A percentile compares a stretch with the other conserved stretches of the same genome.
Evolutionary conservation across 352 stramenopile genomes (phyloP).

Genomic region (Pythium chondricola): DNA sequence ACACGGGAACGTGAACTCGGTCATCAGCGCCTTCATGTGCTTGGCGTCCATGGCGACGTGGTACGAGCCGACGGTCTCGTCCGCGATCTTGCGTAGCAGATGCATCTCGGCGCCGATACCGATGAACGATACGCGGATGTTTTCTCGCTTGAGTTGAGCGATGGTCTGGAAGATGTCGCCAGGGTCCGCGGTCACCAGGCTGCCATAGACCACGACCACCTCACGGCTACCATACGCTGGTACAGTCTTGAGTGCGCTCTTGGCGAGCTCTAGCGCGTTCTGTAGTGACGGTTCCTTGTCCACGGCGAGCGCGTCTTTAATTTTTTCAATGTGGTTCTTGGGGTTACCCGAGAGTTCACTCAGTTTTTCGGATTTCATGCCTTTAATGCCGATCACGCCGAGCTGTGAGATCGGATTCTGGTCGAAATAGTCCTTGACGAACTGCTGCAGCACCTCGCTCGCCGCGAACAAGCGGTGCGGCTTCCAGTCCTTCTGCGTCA

Average conservation of each 20-base stretch:
- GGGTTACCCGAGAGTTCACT: slow-evolving; percentile 88
- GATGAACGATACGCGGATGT: slow-evolving; percentile 92
- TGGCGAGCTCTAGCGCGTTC: slow-evolving; percentile 88
- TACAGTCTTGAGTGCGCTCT: slow-evolving; percentile 88
- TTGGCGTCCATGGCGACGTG: slow-evolving; percentile 90
- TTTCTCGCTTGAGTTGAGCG: slow-evolving; percentile 82
- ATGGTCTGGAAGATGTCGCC: slow-evolving; percentile 94
- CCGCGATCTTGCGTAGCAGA: slow-evolving; percentile 69
- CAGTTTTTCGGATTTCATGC: slow-evolving; percentile 87
- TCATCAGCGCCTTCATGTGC: slow-evolving; percentile 92
- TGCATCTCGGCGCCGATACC: slow-evolving; percentile 94
- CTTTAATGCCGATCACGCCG: slow-evolving; percentile 86
- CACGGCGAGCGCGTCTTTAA: slow-evolving; percentile 55
- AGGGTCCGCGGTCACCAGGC: slow-evolving; percentile 94
- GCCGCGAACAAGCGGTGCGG: slow-evolving; percentile 66
- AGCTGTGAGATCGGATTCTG: slow-evolving; percentile 93
- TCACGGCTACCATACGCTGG: slow-evolving; percentile 80
- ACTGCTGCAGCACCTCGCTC: slow-evolving; percentile 71
- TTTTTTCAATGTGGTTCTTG: slow-evolving; percentile 79
- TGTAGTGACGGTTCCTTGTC: slow-evolving; percentile 88
- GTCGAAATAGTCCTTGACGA: slow-evolving; percentile 91
- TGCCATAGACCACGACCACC: slow-evolving; percentile 93
- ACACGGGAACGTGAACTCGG: slow-evolving; percentile 92
- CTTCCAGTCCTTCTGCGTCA: slow-evolving; percentile 86
- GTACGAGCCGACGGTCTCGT: slow-evolving; percentile 93